Percentiles rank a stretch among this genome's conserved stretches.
These are phyloP conservation scores for Leucocoprinus birnbaumii DNA, from an alignment of 768 basidiomycete species.

Conservation along the genomic window DNA sequence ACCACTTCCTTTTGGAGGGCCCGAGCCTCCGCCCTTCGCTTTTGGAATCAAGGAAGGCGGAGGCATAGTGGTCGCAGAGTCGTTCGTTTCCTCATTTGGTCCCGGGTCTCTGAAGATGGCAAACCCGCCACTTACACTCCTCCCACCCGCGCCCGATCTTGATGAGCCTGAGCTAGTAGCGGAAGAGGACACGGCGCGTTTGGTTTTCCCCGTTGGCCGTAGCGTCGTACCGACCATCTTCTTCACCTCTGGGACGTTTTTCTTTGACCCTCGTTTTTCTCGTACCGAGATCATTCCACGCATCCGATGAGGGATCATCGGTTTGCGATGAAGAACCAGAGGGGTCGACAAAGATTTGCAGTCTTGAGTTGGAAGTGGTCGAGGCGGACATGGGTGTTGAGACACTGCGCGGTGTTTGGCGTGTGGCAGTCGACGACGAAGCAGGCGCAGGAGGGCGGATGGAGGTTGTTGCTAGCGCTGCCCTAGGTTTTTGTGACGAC, in stretches of 20 bases:
- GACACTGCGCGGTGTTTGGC: conserved; percentile 19
- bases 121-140: conserved; percentile 27
- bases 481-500: conserved; percentile 27
- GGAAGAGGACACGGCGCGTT: conserved; percentile 43
- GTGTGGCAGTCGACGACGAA: conserved; percentile 28
- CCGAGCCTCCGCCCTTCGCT: conserved; percentile 14
- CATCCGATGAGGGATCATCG: conserved; percentile 37
- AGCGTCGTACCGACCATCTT: conserved; percentile 68
- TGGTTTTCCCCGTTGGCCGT: conserved; percentile 56
- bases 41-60: conserved; percentile 28
- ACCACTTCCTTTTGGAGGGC: neutral
- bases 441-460: conserved; percentile 36
- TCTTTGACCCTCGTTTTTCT: conserved; percentile 79
- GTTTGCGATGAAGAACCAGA: conserved; percentile 46
- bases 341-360: conserved; percentile 76
- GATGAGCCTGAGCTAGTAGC: conserved; percentile 24
- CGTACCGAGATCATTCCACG: conserved; percentile 74
- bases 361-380: conserved; percentile 48
- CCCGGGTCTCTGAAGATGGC: conserved; percentile 62
- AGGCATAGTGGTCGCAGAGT: conserved; percentile 22
- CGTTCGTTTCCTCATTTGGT: conserved; percentile 34
- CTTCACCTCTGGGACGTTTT: conserved; percentile 66
- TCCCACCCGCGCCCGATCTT: conserved; percentile 20
- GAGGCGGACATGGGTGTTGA: conserved; percentile 25
- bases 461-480: conserved; percentile 40